Percentiles rank a stretch among this genome's conserved stretches.
phyloP scores from a whole-genome alignment of 441 rosid genomes.

The Populus hybrid region DNA sequence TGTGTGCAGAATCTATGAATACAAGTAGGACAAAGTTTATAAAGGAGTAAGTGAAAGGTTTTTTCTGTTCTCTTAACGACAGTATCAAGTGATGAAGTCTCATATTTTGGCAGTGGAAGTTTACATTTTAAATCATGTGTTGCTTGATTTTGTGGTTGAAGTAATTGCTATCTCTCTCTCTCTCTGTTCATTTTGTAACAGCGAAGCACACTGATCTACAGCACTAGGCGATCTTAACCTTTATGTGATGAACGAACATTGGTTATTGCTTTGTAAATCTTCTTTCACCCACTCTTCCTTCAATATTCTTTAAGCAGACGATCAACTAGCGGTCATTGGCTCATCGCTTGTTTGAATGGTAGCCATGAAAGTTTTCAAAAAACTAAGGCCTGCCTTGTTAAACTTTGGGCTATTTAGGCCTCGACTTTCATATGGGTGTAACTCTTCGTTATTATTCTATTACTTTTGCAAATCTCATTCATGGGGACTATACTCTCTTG shows the following conservation, averaged over 20 bases:
- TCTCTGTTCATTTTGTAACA: neutral
- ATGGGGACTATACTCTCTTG: no score
- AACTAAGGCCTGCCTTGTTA: no score
- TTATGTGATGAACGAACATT: neutral
- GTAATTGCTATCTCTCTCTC: neutral
- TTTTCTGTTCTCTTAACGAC: neutral
- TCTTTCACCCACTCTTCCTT: neutral
- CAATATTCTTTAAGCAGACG: neutral
- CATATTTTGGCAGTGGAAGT: neutral
- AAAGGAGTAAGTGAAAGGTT: neutral
- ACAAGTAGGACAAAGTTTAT: neutral
- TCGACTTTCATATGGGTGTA: no score
- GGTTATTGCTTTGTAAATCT: neutral
- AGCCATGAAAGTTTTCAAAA: neutral
- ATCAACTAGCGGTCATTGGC: neutral
- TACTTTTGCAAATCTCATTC: no score
- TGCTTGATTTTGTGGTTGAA: neutral
- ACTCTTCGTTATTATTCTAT: no score
- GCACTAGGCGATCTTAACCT: neutral
- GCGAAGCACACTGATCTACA: neutral
- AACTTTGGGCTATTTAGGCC: neutral
- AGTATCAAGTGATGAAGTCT: neutral
- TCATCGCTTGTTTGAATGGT: neutral
- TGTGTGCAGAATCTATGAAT: neutral
- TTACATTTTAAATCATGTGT: neutral